Evolutionary conservation across 1,284 basidiomycete species (phyloP).

Genomic region (Leccinum huronense): DNA sequence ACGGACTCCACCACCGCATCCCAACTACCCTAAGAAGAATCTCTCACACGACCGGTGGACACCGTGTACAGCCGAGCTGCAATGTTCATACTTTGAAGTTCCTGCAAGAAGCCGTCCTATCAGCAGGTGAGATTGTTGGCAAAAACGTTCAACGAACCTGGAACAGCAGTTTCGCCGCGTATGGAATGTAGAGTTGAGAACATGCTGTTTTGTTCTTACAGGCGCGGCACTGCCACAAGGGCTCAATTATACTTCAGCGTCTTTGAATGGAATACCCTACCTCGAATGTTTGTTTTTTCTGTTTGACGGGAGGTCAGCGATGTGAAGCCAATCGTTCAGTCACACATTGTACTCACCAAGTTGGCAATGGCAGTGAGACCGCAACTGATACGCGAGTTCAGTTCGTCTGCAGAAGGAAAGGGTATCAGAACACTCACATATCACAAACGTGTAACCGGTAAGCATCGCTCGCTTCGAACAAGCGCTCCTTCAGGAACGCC

Average conservation of each 20-base stretch:
- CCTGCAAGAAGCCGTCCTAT: slow-evolving; percentile 43
- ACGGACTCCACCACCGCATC: slow-evolving; percentile 29
- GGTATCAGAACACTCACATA: slow-evolving; percentile 58
- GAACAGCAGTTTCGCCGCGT: slow-evolving; percentile 90
- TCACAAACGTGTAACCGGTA: slow-evolving; percentile 96
- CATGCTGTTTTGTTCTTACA: slow-evolving; percentile 96
- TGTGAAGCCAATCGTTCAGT: slow-evolving; percentile 7
- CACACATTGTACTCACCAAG: slow-evolving; percentile 51
- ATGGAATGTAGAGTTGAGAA: slow-evolving; percentile 89
- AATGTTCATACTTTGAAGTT: slow-evolving; percentile 91
- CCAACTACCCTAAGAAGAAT: slow-evolving; percentile 34
- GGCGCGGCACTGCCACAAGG: slow-evolving; percentile 62
- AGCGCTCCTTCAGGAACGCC: slow-evolving; percentile 92
- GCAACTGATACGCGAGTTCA: slow-evolving; percentile 53
- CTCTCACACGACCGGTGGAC: slow-evolving; percentile 78
- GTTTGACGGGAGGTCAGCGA: slow-evolving; percentile 9
- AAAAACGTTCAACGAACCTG: slow-evolving; percentile 52
- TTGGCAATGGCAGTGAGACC: slow-evolving; percentile 95
- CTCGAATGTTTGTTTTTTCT: slow-evolving; percentile 88
- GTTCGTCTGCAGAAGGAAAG: neutral
- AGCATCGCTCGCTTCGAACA: slow-evolving; percentile 94
- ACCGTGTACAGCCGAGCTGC: slow-evolving; percentile 81
- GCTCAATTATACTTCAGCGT: slow-evolving; percentile 6
- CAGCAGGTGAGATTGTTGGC: neutral
- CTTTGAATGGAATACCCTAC: slow-evolving; percentile 31